Conservation (phyloP, 192 early-diverging fungal genomes). For the Mycoemilia scoparia region DNA sequence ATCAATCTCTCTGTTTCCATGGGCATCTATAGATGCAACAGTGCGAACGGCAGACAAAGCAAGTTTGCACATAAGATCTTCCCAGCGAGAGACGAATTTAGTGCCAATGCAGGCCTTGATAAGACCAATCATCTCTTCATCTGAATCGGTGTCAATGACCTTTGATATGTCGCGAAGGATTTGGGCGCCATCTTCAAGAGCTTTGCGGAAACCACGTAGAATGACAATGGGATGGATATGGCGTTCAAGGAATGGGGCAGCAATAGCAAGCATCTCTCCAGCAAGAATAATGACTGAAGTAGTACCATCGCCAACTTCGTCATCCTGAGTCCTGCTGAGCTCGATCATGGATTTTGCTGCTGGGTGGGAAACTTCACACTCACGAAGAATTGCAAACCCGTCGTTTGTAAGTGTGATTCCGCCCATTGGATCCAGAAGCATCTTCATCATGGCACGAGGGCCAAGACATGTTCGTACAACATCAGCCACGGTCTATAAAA, state of each 20-base stretch:
- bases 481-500: slow-evolving; percentile 92
- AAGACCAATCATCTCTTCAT: slow-evolving; percentile 75
- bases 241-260: slow-evolving; percentile 84
- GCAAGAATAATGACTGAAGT: slow-evolving; percentile 97
- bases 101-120: slow-evolving; percentile 91
- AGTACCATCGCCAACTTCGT: slow-evolving; percentile 98
- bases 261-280: slow-evolving; percentile 85
- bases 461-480: slow-evolving; percentile 97
- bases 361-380: slow-evolving; percentile 98
- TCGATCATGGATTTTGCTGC: slow-evolving; percentile 99
- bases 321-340: slow-evolving; percentile 96
- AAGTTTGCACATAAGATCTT: slow-evolving; percentile 91
- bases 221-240: slow-evolving; percentile 98
- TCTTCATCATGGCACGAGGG: slow-evolving; percentile 97
- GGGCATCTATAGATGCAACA: slow-evolving; percentile 27
- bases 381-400: slow-evolving; percentile 95
- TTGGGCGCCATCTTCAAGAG: slow-evolving; percentile 76
- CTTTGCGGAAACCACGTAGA: slow-evolving; percentile 80
- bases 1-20: slow-evolving; percentile 54
- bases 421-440: slow-evolving; percentile 99
- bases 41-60: slow-evolving; percentile 91
- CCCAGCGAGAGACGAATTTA: slow-evolving; percentile 91
- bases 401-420: slow-evolving; percentile 97
- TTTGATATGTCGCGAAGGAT: slow-evolving; percentile 72
- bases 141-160: slow-evolving; percentile 65